Evolutionary conservation across 2,329 filamentous ascomycete species (phyloP), one percentile per base, ranked within the genome.

Genomic region (Cladosporium sp.): DNA sequence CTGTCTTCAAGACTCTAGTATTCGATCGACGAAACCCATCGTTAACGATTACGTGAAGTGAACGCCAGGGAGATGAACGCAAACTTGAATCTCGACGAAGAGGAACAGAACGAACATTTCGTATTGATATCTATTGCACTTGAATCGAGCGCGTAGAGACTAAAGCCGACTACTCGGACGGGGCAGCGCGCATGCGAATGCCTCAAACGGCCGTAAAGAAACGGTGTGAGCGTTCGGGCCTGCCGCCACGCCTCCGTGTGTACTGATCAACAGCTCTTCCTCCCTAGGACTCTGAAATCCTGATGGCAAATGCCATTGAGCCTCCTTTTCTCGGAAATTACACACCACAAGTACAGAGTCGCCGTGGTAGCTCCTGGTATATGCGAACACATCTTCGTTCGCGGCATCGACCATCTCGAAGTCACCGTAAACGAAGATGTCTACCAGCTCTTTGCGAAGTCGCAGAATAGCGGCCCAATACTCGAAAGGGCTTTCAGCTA

Each of bases 401-500:
- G 49, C 46, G 8, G 41, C 13, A 27, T 59, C 56, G 4, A 56
- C 32, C 19, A 57, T 41, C 38, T 59, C 50, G 18, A 59, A 59
- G 12, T 38, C 25, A 0, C 83, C 83, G 57, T 84, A 78, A 1
- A 84, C 76, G 50, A 88, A 79, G 7, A 82, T 62, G 38, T 82
- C 75, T 11, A 72, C 72, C 58, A 82, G 71, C 54, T 75, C 65
- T 63, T 80, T 82, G 38, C 83, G 72, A 33, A 80, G 67, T 45
- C 59, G 61, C 38, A 86, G 66, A 55, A 77, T 73, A 38, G 69
- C 64, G 64, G 76, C 77, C 80, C 83, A 86, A 64, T 84, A 86
- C 35, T 75, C 71, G 45, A 82, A 70, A 15, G 80, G 73, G 5
- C 49, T 50, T 6, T 77, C 81, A 11, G 69, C 59, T 2, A 61